Percentiles rank a stretch among this genome's conserved stretches.
phyloP scores from a whole-genome alignment of 2,329 filamentous ascomycete genomes.

The Purpureocillium takamizusanense region DNA sequence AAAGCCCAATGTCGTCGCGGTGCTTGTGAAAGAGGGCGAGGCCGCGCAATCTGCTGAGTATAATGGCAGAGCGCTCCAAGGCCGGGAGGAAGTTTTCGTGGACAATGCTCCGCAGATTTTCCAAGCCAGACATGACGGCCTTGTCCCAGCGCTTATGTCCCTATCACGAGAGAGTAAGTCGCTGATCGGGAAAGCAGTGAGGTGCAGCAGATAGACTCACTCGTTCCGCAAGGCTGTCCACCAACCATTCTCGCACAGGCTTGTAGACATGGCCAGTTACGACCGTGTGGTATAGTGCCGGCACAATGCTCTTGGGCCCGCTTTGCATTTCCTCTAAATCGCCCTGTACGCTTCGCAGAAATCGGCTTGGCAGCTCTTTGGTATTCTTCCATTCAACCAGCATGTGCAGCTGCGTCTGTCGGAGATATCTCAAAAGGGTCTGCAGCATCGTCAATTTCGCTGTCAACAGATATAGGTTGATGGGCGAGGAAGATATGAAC shows the following conservation, averaged over 20 bases:
- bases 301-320: slow-evolving; percentile 54
- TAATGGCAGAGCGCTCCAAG: slow-evolving; percentile 71
- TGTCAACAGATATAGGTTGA: slow-evolving; percentile 75
- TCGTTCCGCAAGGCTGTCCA: slow-evolving; percentile 71
- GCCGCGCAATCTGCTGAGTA: slow-evolving; percentile 74
- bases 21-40: slow-evolving; percentile 71
- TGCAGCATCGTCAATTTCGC: slow-evolving; percentile 83
- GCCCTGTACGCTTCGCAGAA: slow-evolving; percentile 67
- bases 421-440: slow-evolving; percentile 76
- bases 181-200: slow-evolving; percentile 2
- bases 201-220: slow-evolving; percentile 34
- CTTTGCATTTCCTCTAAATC: slow-evolving; percentile 54
- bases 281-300: slow-evolving; percentile 75
- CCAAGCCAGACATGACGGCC: slow-evolving; percentile 67
- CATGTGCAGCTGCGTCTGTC: slow-evolving; percentile 72
- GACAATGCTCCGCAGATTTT: slow-evolving; percentile 65
- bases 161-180: slow-evolving; percentile 29
- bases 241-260: slow-evolving; percentile 76
- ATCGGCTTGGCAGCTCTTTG: slow-evolving; percentile 68
- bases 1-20: slow-evolving; percentile 57
- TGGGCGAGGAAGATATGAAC: slow-evolving; percentile 68
- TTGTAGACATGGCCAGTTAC: slow-evolving; percentile 73
- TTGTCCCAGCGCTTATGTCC: slow-evolving; percentile 96
- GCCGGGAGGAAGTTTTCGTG: slow-evolving; percentile 87
- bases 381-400: slow-evolving; percentile 74